Conservation (phyloP, 2,329 filamentous ascomycete species). For the Xylariaceae sp. region DNA sequence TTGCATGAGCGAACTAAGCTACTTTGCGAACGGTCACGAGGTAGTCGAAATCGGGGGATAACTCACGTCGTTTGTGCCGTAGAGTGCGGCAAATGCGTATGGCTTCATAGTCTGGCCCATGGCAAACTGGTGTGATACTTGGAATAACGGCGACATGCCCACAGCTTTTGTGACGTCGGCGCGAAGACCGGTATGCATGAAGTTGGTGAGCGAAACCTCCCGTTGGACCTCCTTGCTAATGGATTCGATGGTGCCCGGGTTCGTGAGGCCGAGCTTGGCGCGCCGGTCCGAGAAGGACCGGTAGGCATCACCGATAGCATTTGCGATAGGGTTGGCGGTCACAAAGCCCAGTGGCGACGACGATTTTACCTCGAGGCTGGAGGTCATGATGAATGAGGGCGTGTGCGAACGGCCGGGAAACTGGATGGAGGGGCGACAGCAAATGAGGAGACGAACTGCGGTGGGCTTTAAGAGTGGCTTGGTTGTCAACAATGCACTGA, state of each 20-base stretch:
- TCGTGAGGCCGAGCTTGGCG: slow-evolving; percentile 79
- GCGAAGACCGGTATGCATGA: slow-evolving; percentile 92
- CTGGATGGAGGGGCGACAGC: slow-evolving; percentile 10
- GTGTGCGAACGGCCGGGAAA: slow-evolving; percentile 17
- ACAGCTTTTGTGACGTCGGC: slow-evolving; percentile 97
- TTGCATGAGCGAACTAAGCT: slow-evolving; percentile 5
- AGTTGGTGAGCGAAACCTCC: slow-evolving; percentile 93
- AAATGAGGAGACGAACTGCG: slow-evolving; percentile 5
- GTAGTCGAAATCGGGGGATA: slow-evolving; percentile 4
- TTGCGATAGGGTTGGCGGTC: slow-evolving; percentile 66
- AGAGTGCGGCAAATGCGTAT: slow-evolving; percentile 91
- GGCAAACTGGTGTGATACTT: slow-evolving; percentile 93
- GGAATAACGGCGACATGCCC: slow-evolving; percentile 88
- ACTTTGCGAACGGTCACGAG: not conserved
- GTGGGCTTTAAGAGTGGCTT: not conserved
- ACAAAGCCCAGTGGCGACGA: slow-evolving; percentile 59
- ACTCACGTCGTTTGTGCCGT: slow-evolving; percentile 84
- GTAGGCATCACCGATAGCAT: slow-evolving; percentile 69
- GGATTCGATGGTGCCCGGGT: slow-evolving; percentile 88
- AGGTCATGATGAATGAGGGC: slow-evolving; percentile 42
- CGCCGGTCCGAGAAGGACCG: slow-evolving; percentile 77
- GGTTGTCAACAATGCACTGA: not conserved
- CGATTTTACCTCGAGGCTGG: slow-evolving; percentile 34
- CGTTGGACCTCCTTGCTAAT: slow-evolving; percentile 89
- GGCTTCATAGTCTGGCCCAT: slow-evolving; percentile 91